A percentile compares a stretch with the other conserved stretches of the same genome.
These are phyloP conservation scores for Ophiostoma populinum DNA, from an alignment of 2,329 filamentous ascomycete species.

Conservation along the genomic window DNA sequence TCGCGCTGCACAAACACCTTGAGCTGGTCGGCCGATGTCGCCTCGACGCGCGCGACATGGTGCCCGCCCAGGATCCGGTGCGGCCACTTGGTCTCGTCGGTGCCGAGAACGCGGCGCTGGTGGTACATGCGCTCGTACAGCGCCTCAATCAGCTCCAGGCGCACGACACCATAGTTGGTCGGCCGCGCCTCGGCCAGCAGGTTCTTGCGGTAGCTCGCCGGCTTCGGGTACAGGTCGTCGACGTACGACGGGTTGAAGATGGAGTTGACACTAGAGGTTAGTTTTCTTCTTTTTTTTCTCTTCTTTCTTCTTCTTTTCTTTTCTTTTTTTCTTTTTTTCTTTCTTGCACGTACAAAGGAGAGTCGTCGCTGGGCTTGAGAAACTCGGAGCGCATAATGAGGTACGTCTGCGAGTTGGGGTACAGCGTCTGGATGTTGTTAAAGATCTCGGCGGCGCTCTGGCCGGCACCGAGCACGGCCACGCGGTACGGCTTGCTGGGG, in stretches of 20 bases:
- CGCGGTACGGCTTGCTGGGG: constrained; percentile 41
- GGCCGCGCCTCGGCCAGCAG: constrained; percentile 53
- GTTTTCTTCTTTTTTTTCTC: too few relatives aligned
- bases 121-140: constrained; percentile 80
- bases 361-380: constrained; percentile 82
- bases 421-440: constrained; percentile 66
- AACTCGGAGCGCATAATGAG: constrained; percentile 73
- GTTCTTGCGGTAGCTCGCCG: constrained; percentile 41
- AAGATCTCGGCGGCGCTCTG: constrained; percentile 95
- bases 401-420: constrained; percentile 62
- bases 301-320: too few relatives aligned
- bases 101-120: constrained; percentile 53
- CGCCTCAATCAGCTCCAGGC: constrained; percentile 74
- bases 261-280: constrained; percentile 85
- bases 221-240: constrained; percentile 55
- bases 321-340: too few relatives aligned
- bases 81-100: constrained; percentile 59
- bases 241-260: constrained; percentile 85
- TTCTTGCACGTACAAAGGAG: constrained; percentile 79
- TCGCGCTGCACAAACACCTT: constrained; percentile 37
- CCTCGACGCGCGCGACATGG: constrained; percentile 42
- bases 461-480: constrained; percentile 76
- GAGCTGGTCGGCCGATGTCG: constrained; percentile 29
- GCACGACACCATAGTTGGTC: constrained; percentile 91
- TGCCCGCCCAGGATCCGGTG: constrained; percentile 61